These are phyloP conservation scores for Mycena rebaudengoi DNA, from an alignment of 768 basidiomycete species.

Conservation along the genomic window DNA sequence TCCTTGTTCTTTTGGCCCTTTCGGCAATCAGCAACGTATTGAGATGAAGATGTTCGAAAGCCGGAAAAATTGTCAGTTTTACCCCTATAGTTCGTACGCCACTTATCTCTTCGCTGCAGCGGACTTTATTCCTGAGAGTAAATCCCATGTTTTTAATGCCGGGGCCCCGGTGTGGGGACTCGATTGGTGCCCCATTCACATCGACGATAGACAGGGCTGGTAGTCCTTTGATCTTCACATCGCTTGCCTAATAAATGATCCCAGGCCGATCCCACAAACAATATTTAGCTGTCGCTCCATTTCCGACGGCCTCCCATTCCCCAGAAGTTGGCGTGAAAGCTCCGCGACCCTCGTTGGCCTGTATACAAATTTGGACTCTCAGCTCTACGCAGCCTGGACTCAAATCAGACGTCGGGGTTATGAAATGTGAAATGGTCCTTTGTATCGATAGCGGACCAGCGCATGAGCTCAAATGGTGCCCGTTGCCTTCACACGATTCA, in stretches of 20 bases:
- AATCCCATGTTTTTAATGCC: conserved; percentile 80
- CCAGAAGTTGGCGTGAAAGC: conserved; percentile 72
- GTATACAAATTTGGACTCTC: conserved; percentile 89
- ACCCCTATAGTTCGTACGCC: background rate
- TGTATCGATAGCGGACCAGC: conserved; percentile 86
- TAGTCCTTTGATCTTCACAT: background rate
- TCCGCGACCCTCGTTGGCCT: conserved; percentile 63
- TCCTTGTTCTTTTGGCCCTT: conserved; percentile 73
- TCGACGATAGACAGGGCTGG: conserved; percentile 63
- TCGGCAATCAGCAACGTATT: conserved; percentile 57
- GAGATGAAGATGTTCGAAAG: conserved; percentile 65
- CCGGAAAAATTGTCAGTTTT: conserved; percentile 58
- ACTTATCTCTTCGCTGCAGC: conserved; percentile 49
- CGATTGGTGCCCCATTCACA: conserved; percentile 91
- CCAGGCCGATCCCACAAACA: conserved; percentile 68
- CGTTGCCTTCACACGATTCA: conserved; percentile 80
- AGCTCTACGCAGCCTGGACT: conserved; percentile 28
- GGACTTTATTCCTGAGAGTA: conserved; percentile 63
- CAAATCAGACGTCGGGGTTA: conserved; percentile 48
- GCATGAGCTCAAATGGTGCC: conserved; percentile 92
- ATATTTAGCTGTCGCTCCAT: conserved; percentile 85
- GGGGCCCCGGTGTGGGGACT: conserved; percentile 92
- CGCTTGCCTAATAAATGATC: background rate
- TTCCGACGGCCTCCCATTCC: conserved; percentile 69
- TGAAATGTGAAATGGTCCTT: conserved; percentile 85